Base-by-base conservation (phyloP, 495 filamentous ascomycete genomes). In the Umbilicaria muhlenbergii region DNA sequence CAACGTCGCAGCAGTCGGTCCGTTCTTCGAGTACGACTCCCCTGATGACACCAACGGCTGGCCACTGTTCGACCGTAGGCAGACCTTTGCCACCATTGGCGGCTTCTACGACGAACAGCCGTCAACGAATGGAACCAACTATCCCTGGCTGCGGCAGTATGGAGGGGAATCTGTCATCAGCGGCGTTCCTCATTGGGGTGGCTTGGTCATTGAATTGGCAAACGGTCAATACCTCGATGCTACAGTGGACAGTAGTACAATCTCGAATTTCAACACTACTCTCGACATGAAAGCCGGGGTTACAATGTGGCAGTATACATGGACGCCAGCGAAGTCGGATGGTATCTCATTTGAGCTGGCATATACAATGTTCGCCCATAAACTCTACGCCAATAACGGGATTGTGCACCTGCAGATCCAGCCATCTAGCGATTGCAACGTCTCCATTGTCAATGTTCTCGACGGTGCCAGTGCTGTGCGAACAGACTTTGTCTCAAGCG, bases 131-230 rank as follows among this genome's bases (percentile, higher is more conserved):
- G 67, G 70, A 3, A 76, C 73, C 7, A 88, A 88, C 53, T 86
- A 79, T 51, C 64, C 64, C 4, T 86, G 83, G 81, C 60, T 86
- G 24, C 64, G 73, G 43, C 72, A 83, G 49, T 79, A 82, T 55
- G 82, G 81, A 13, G 70, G 70, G 19, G 83, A 88, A 53, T 79
- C 72, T 45, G 75, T 80, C 16, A 85, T 86, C 50, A 75, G 72
- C 36, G 83, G 83, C 34, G 67, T 88, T 28, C 82, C 82, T 1
- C 80, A 82, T 49, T 84, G 75, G 75, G 59, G 61, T 34, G 77
- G 76, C 10, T 55, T 83, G 24, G 56, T 78, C 18, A 57, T 82
- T 15, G 70, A 78, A 39, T 61, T 80, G 28, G 74, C 72, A 15
- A 59, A 66, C 17, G 58, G 64, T 12, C 61, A 65, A 3, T 74